Percentiles rank a stretch among this genome's conserved stretches.
phyloP scores from a whole-genome alignment of 1,284 basidiomycete genomes.

The Puccinia hordei region DNA sequence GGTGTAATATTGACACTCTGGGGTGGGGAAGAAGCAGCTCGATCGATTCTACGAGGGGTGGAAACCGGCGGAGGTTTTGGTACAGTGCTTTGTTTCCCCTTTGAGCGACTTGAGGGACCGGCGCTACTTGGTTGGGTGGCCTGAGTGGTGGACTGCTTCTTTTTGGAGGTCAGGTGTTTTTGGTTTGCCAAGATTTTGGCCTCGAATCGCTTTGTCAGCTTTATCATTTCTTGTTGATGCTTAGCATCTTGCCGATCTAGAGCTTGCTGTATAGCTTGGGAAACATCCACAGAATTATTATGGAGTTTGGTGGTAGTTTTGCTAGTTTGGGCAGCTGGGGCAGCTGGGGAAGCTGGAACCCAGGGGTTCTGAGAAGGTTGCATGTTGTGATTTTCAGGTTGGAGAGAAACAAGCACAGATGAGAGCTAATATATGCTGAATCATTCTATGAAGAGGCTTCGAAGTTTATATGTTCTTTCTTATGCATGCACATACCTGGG shows the following conservation, averaged over 20 bases:
- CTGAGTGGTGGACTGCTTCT: too few species aligned
- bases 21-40: slow-evolving; percentile 9
- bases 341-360: too few species aligned
- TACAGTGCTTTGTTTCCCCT: neutral
- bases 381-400: neutral
- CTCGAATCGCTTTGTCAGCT: neutral
- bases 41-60: neutral
- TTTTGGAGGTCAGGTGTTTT: too few species aligned
- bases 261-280: neutral
- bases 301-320: neutral
- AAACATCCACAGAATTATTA: neutral
- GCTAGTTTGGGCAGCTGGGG: neutral
- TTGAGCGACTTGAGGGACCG: neutral
- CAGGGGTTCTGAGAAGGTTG: neutral
- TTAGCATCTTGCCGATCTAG: neutral
- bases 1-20: neutral
- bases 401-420: neutral
- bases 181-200: neutral
- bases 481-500: too few species aligned
- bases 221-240: neutral
- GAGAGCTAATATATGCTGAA: too few species aligned
- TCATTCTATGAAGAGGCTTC: too few species aligned
- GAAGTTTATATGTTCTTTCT: too few species aligned
- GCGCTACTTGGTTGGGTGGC: neutral
- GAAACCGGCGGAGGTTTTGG: neutral